Evolutionary conservation across 371 early-diverging fungal species (phyloP).

Genomic region (Nematocida sp.): DNA sequence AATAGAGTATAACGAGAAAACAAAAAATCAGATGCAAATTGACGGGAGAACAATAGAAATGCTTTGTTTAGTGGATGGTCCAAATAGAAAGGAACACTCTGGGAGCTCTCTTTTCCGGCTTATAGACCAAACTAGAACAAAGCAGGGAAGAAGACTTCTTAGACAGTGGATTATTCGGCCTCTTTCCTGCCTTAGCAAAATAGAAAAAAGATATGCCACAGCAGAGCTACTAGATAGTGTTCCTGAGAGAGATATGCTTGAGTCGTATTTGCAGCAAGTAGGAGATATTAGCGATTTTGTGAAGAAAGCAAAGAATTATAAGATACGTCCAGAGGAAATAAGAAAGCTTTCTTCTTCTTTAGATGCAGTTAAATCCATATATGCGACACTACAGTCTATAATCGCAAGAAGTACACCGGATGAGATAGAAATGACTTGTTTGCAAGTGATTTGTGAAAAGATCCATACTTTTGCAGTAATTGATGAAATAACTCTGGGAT

Average conservation of each 20-base stretch:
- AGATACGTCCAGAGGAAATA: slow-evolving; percentile 73
- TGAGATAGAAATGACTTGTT: background rate
- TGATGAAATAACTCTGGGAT: slow-evolving; percentile 16
- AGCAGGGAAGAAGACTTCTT: slow-evolving; percentile 76
- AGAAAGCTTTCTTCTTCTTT: slow-evolving; percentile 15
- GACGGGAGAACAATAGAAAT: slow-evolving; percentile 54
- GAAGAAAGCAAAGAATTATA: slow-evolving; percentile 80
- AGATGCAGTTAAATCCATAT: background rate
- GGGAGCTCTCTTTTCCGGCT: background rate
- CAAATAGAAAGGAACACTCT: background rate
- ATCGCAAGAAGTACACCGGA: background rate
- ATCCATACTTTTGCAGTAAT: background rate
- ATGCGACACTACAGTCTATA: slow-evolving; percentile 11
- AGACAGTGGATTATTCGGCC: slow-evolving; percentile 88
- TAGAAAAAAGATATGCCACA: slow-evolving; percentile 80
- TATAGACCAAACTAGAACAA: slow-evolving; percentile 54
- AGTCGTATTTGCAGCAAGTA: slow-evolving; percentile 70
- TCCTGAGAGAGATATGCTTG: slow-evolving; percentile 59
- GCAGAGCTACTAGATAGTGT: slow-evolving; percentile 75
- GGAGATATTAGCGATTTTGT: slow-evolving; percentile 88
- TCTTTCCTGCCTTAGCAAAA: slow-evolving; percentile 74
- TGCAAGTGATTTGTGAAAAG: slow-evolving; percentile 2
- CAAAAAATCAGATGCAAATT: slow-evolving; percentile 22
- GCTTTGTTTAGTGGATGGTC: slow-evolving; percentile 14
- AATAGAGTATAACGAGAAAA: slow-evolving; percentile 11